Evolutionary conservation across 768 basidiomycete genomes (phyloP), one percentile per base, ranked within the genome.

Genomic region (Podaxis pistillaris): DNA sequence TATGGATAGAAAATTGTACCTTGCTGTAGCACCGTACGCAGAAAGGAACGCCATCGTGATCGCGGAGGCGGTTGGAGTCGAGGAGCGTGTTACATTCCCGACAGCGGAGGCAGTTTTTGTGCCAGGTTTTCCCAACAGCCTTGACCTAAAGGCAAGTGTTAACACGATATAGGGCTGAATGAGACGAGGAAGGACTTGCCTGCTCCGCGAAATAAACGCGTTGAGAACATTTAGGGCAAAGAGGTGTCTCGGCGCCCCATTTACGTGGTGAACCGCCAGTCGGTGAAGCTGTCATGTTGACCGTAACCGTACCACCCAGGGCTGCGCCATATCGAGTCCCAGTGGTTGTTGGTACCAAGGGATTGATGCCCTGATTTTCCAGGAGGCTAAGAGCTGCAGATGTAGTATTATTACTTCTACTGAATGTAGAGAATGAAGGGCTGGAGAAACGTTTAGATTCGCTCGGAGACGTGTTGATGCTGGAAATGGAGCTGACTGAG

Each of bases 171-270:
- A 11, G 24, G 13, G 17, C 4, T 44, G 15, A 54, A 38, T 17
- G 54, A 17, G 24, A 24, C 22, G 7, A 58, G 44, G 56, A 55
- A 47, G 26, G 40, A 44, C 69, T 12, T 51, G 86, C 90, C 82
- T 91, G 90, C 72, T 94, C 91, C 13, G 92, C 91, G 69, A 94
- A 93, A 75, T 90, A 94, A 9, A 94, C 92, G 56, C 81, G 87
- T 80, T 89, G 86, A 40, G 77, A 78, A 66, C 92, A 94, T 60
- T 81, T 80, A 8, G 87, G 85, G 67, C 92, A 94, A 19, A 70
- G 69, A 19, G 91, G 89, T 7, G 85, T 83, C 22, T 82, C 80
- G 24, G 71, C 75, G 38, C 83, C 86, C 81, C 86, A 88, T 64
- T 79, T 78, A 62, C 74, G 79, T 9, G 78, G 77, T 33, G 80